A percentile compares a stretch with the other conserved stretches of the same genome.
Conservation (phyloP, 75 land plant species). For the Ceratopteris richardii region DNA sequence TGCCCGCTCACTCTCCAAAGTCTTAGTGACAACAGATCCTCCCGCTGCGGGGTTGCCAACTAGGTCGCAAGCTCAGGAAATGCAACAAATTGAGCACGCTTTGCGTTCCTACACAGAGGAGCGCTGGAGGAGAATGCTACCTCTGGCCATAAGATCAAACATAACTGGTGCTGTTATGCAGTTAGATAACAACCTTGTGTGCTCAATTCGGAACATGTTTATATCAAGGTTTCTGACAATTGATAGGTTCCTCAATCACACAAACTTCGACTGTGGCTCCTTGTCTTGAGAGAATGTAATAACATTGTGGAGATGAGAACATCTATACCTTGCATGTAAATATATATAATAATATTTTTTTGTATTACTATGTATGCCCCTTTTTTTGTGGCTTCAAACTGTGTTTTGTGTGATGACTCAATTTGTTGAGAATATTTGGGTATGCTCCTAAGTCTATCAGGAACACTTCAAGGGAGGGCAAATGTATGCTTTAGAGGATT, state of each 20-base stretch:
- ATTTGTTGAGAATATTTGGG: too few relatives aligned
- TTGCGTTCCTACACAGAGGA: constrained; percentile 10
- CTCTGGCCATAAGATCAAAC: constrained; percentile 18
- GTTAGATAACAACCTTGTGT: constrained; percentile 5
- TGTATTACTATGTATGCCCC: too few relatives aligned
- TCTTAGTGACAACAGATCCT: background rate
- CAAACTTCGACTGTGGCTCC: constrained; percentile 53
- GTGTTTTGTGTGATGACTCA: too few relatives aligned
- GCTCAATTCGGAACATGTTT: constrained; percentile 20
- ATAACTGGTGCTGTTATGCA: constrained; percentile 11
- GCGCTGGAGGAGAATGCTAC: constrained; percentile 8
- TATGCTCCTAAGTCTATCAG: too few relatives aligned
- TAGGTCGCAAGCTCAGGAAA: background rate
- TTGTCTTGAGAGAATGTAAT: background rate
- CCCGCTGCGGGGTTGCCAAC: too few relatives aligned
- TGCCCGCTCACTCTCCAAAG: constrained; percentile 14
- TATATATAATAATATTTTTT: too few relatives aligned
- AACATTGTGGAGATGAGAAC: background rate
- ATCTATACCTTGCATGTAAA: too few relatives aligned
- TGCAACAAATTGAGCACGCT: constrained; percentile 10
- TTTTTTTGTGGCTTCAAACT: too few relatives aligned
- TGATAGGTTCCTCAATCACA: constrained; percentile 55
- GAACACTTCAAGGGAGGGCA: too few relatives aligned
- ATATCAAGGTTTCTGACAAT: constrained; percentile 48
- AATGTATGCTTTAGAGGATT: too few relatives aligned